Conservation (phyloP, 148 eudicot genomes). For the Polygonum maritimum region DNA sequence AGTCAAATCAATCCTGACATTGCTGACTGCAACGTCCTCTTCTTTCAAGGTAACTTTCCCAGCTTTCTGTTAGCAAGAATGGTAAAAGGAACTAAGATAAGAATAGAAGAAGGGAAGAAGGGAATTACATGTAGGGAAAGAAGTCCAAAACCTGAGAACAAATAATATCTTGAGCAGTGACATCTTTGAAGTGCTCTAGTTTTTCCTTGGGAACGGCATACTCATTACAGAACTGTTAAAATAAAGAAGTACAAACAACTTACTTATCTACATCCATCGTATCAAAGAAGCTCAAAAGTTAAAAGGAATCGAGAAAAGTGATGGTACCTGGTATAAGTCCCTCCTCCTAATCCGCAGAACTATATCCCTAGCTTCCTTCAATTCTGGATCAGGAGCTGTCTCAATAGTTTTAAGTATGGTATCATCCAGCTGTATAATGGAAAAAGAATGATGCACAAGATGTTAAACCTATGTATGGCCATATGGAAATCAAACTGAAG, state of each 20-base stretch:
- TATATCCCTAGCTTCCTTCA: slow-evolving; percentile 77
- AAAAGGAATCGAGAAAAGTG: background rate
- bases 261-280: background rate
- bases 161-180: slow-evolving; percentile 75
- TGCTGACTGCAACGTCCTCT: slow-evolving; percentile 78
- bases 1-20: slow-evolving; percentile 77
- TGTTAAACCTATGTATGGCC: background rate
- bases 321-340: slow-evolving; percentile 76
- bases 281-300: background rate
- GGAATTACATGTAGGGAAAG: background rate
- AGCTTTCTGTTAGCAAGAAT: slow-evolving; percentile 30
- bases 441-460: background rate
- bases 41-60: slow-evolving; percentile 51
- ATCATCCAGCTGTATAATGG: slow-evolving; percentile 68
- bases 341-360: slow-evolving; percentile 72
- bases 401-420: slow-evolving; percentile 78
- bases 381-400: slow-evolving; percentile 53
- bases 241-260: background rate
- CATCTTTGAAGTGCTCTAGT: slow-evolving; percentile 59
- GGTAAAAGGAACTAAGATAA: background rate
- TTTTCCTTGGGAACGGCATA: slow-evolving; percentile 75
- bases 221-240: slow-evolving; percentile 82
- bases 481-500: background rate
- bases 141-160: slow-evolving; percentile 68
- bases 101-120: background rate